Evolutionary conservation across 768 basidiomycete genomes (phyloP).

Genomic region (Tylopilus subfusipes): DNA sequence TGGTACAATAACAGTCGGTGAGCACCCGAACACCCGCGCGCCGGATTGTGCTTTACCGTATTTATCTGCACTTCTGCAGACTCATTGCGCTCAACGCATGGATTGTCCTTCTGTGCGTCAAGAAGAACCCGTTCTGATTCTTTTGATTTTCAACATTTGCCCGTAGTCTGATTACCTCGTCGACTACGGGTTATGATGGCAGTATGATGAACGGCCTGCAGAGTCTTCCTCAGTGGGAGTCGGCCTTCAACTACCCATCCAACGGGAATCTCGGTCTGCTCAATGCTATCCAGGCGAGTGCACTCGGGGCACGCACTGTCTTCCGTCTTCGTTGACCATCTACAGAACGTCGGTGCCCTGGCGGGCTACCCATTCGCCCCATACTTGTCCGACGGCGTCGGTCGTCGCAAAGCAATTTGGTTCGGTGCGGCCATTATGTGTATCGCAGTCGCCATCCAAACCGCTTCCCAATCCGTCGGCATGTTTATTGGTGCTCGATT

Average conservation of each 20-base stretch:
- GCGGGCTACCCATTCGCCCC: slow-evolving; percentile 70
- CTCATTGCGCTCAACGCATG: slow-evolving; percentile 63
- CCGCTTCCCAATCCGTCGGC: slow-evolving; percentile 64
- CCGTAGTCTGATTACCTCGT: slow-evolving; percentile 64
- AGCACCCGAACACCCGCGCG: slow-evolving; percentile 4
- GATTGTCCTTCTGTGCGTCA: slow-evolving; percentile 62
- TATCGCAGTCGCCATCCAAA: slow-evolving; percentile 62
- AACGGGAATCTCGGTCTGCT: slow-evolving; percentile 60
- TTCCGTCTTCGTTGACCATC: background rate
- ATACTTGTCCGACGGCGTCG: slow-evolving; percentile 67
- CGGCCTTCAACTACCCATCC: slow-evolving; percentile 55
- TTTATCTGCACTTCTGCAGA: slow-evolving; percentile 29
- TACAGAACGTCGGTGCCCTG: slow-evolving; percentile 66
- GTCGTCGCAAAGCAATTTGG: slow-evolving; percentile 62
- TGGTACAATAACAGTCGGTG: slow-evolving; percentile 78
- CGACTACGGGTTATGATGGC: slow-evolving; percentile 73
- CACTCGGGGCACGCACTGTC: background rate
- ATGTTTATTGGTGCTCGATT: slow-evolving; percentile 84
- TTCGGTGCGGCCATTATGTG: slow-evolving; percentile 69
- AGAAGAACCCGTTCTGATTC: background rate
- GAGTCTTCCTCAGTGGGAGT: slow-evolving; percentile 61
- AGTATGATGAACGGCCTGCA: slow-evolving; percentile 81
- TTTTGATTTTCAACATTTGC: background rate
- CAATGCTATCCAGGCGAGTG: slow-evolving; percentile 64
- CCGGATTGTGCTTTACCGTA: background rate